Base-by-base conservation (phyloP, 495 filamentous ascomycete species). In the Podospora comata region DNA sequence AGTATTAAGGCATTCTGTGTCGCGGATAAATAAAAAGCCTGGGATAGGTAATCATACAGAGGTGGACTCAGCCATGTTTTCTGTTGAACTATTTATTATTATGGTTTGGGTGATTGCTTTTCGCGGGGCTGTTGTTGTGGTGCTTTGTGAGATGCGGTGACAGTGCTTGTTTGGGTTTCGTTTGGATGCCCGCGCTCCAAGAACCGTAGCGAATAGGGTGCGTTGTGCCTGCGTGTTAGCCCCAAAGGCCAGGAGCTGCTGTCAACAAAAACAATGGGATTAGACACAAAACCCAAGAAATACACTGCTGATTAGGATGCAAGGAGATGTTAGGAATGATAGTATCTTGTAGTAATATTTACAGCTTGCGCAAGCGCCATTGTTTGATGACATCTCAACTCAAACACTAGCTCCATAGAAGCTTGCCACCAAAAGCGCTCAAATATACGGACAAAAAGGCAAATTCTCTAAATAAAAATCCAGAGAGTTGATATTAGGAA, bases 21-120 rank as follows among this genome's bases (percentile, higher is more conserved):
- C 34, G 0, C 6, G 3, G n/a, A 23, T 54, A 18, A 20, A 13
- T 48, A 13, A 13, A 4, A 7, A 59, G 18, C 3, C 15, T 6
- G 34, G 2, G 11, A 19, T 13, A 55, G 11, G 18, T 9, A 55
- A 27, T 13, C 70, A 28, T 69, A 78, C 76, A 19, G 75, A 73
- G 66, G 76, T 79, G 5, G 76, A 71, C 44, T 64, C 53, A 56
- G 74, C 76, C 76, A 78, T 77, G 34, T 58, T 74, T 28, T 30
- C n/a, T 64, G 53, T 34, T 3, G 9, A 48, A 16, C 15, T 48
- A 48, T 48, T 58, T 48, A 48, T 48, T 58, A 15, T 58, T 58
- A 11, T 58, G 55, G 55, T 30, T 9, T 34, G 53, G 23, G 34
- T 69, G 59, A 64, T 6, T 39, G 64, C 55, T 15, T 39, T 64